Evolutionary conservation across 208 protist genomes (phyloP), one percentile per base, ranked within the genome.

Genomic region (Leishmania arabica): DNA sequence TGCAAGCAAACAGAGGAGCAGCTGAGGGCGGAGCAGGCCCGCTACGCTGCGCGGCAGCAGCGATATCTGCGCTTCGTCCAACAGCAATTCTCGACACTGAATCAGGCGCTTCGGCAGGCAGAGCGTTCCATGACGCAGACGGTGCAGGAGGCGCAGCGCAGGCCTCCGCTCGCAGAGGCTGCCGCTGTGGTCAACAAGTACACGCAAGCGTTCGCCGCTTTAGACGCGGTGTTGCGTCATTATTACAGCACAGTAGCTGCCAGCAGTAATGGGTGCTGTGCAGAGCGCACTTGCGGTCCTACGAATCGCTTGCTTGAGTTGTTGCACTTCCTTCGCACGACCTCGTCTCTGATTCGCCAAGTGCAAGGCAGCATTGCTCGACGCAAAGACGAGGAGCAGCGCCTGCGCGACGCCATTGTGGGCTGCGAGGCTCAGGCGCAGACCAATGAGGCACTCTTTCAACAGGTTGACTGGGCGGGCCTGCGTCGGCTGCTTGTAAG

Each of bases 141-240:
- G 34, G 56, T 86, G 66, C 82, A 82, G 65, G 62, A 75, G 72
- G 65, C 71, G 45, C 77, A 68, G 31, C 72, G 85, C 24, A 77
- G 84, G 5, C 79, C 85, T 17, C 89, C 91, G 2, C 56, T 95
- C 13, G 77, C 66, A 19, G 88, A 90, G 68, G 88, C 87, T 19
- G 65, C 77, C 5, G 78, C 79, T 8, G 81, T 93, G 45, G 34
- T 87, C 31, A 24, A 34, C 66, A 87, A 90, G 76, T 93, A 93
- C 80, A 60, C 69, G 60, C 49, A 83, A 54, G 86, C 86, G 11
- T 81, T 95, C 17, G 70, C 66, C 6, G 81, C 83, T 51, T 73
- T 95, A 40, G 84, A 90, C 66, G 49, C 64, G 27, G 79, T 49
- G 24, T 78, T 92, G 62, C 83, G 68, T 45, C 79, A 66, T 27